Conservation (phyloP, 805 yeast species). For the Kuraishia capsulata region DNA sequence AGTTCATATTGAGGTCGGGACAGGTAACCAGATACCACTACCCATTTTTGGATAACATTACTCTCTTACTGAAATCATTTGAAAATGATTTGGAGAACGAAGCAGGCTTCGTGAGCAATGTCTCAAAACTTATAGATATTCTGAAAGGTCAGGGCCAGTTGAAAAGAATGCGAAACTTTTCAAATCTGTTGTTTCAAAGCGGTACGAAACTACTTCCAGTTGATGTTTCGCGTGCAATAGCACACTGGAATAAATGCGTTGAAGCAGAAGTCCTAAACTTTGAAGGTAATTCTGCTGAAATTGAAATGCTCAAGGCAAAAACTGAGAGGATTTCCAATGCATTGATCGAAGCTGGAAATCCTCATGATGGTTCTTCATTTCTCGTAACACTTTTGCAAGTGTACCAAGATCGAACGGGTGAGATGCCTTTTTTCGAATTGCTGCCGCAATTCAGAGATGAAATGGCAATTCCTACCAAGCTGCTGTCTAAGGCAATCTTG, state of each 20-base stretch:
- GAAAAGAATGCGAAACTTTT: conserved; percentile 35
- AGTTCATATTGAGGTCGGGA: not conserved
- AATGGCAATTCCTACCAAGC: not conserved
- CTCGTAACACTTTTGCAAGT: not conserved
- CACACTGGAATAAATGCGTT: conserved; percentile 18
- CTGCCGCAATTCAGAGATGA: not conserved
- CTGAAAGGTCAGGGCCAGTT: not conserved
- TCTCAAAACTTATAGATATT: not conserved
- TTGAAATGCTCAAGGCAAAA: conserved; percentile 15
- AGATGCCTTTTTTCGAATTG: not conserved
- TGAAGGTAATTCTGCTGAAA: not conserved
- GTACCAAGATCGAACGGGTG: not conserved
- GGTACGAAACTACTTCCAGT: conserved; percentile 18
- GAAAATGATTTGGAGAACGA: not conserved
- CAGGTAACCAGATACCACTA: not conserved
- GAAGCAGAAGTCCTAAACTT: conserved; percentile 21
- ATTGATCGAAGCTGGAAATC: conserved; percentile 12
- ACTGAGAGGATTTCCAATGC: conserved; percentile 24
- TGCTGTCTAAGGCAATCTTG: not conserved
- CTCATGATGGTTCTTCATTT: conserved; percentile 7
- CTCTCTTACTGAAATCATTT: not conserved
- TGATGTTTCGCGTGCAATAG: conserved; percentile 7
- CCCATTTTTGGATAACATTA: not conserved
- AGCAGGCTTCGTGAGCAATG: not conserved
- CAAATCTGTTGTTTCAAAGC: conserved; percentile 34